Evolutionary conservation across 495 filamentous ascomycete species (phyloP).

Genomic region (Trichocladium uniseriatum): DNA sequence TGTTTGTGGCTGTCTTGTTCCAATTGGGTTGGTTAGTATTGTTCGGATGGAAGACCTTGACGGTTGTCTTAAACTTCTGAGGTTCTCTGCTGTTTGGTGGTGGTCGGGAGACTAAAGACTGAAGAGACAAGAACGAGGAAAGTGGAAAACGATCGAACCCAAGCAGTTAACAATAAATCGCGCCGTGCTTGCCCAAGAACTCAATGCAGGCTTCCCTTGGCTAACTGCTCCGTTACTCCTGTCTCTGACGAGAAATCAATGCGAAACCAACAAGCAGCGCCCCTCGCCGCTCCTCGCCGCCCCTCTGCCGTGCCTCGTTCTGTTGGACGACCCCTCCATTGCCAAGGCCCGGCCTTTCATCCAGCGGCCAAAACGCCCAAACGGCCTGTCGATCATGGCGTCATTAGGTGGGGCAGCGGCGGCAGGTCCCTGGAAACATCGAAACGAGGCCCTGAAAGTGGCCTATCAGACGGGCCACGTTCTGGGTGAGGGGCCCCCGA

Average conservation of each 20-base stretch:
- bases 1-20: not conserved
- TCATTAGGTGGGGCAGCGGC: not conserved
- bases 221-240: not conserved
- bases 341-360: not conserved
- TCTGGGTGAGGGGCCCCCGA: too few species aligned
- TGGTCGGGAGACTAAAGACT: too few species aligned
- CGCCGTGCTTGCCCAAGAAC: too few species aligned
- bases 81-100: too few species aligned
- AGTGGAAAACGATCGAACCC: too few species aligned
- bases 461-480: too few species aligned
- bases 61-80: not conserved
- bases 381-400: conserved; percentile 8
- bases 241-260: not conserved
- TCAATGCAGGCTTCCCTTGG: not conserved
- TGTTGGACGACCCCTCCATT: not conserved
- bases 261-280: conserved; percentile 2
- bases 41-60: not conserved
- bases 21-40: not conserved
- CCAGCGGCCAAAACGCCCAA: too few species aligned
- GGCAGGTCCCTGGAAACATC: conserved; percentile 3
- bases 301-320: not conserved
- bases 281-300: not conserved
- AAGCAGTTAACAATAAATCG: too few species aligned
- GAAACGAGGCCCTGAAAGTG: not conserved
- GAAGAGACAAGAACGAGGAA: too few species aligned